Base-by-base conservation (phyloP, 768 basidiomycete species). In the Solioccasus polychromus region DNA sequence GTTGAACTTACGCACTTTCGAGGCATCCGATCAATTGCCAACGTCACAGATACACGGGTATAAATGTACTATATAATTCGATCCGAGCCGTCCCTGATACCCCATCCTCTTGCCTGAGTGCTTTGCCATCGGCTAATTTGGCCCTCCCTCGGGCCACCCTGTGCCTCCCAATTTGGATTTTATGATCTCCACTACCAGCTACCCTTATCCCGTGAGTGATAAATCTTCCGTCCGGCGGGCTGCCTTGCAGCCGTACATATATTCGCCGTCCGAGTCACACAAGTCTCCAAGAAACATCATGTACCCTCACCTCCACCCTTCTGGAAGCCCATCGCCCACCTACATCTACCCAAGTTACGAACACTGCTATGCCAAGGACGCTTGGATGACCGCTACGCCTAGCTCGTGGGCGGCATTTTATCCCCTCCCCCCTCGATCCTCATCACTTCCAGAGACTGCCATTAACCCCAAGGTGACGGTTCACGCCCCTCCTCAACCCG, bases 131-230 rank as follows among this genome's bases (percentile, higher is more conserved):
- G 43, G 42, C 51, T 52, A 59, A 26, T 38, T n/a, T n/a, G 48
- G 35, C 19, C 47, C 43, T 54, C 48, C 44, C 42, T 61, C 35
- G 11, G 39, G 15, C 42, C 46, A 30, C 51, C 52, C 51, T 28
- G 11, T 39, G 17, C 42, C 48, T 30, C 50, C 52, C 50, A 41
- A 64, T 66, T 51, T 47, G 57, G 52, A 34, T 24, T 45, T 52
- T 48, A 68, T 68, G 66, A 63, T 68, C 45, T 60, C 64, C 53
- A 49, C 59, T 50, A 51, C 52, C 44, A 54, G 40, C 45, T 60
- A 66, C 52, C 63, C 57, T 54, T 61, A 53, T 52, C 54, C 56
- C 37, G 49, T 52, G 30, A 42, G 55, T 52, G 54, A 59, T 53
- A 49, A 39, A 51, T 52, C 63, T 34, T 36, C 62, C 47, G 18